Base-by-base conservation (phyloP, 169 alveolate genomes). In the Plasmodium malariae region DNA sequence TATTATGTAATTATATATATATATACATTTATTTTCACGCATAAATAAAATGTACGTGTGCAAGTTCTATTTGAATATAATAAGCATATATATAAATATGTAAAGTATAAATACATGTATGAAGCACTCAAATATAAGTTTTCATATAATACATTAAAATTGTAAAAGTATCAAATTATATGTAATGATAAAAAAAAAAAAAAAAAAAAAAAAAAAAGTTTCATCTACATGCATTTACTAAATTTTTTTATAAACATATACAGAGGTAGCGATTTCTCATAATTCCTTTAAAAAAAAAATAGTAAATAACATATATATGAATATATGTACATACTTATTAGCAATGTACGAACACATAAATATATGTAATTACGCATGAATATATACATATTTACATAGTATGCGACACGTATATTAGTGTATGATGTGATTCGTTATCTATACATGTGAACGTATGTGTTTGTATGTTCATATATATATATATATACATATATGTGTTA, bases 171-270 rank as follows among this genome's bases (percentile, higher is more conserved):
- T 67, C 43, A 67, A 28, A 65, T 65, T 65, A 65, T 51, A 11
- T 51, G 9, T 40, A 40, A 40, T 40, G 51, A 55, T 55, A 14
- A 14, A 60, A 60, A 65, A 65, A 65, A 65, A 65, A 65, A 72
- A 72, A 72, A 72, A 72, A 72, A 34, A 72, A 72, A 73, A 73
- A 73, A 57, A 40, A 55, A 73, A 73, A 19, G 87, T 55, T 73
- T 73, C 72, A 73, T 73, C 73, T 73, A 73, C 87, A 73, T 73
- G 87, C 87, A 73, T 28, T 73, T 57, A 24, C 32, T 9, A 17
- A 55, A 60, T 30, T 32, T 54, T 55, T 45, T 73, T 55, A 55
- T 57, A n/a, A 24, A 36, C 34, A 73, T 28, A 24, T 36, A 73
- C 11, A 28, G 19, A 67, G 48, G 70, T 57, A 36, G 57, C 74